phyloP scores from a whole-genome alignment of 1,284 basidiomycete genomes.

The Pholiota adiposa region DNA sequence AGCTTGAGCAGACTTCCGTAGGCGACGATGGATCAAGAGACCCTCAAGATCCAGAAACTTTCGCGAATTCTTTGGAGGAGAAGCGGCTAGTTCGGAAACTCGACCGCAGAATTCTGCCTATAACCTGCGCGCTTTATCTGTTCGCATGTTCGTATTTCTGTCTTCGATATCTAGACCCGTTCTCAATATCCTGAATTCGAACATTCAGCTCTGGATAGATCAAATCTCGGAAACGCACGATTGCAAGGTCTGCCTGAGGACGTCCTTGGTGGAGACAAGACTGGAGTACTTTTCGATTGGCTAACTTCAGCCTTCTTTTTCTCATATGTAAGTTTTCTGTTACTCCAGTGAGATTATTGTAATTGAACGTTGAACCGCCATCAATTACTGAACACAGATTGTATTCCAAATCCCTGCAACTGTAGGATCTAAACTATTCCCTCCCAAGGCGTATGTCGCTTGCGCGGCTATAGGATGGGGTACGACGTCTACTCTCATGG shows the following conservation, averaged over 20 bases:
- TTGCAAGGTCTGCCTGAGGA: constrained; percentile 71
- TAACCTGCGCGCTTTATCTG: constrained; percentile 72
- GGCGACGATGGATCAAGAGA: constrained; percentile 3
- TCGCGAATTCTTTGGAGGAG: constrained; percentile 46
- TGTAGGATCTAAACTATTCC: constrained; percentile 66
- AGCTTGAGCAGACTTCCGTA: constrained; percentile 22
- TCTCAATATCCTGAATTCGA: constrained; percentile 10
- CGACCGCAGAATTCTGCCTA: constrained; percentile 69
- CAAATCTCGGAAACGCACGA: constrained; percentile 78
- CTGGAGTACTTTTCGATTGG: constrained; percentile 73
- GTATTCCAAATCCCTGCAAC: constrained; percentile 73
- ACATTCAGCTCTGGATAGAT: constrained; percentile 66
- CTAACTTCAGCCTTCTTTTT: constrained; percentile 77
- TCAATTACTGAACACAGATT: constrained; percentile 48
- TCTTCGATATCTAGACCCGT: neutral
- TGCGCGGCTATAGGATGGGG: constrained; percentile 73
- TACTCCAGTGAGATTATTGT: too few species aligned
- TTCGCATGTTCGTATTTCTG: constrained; percentile 63
- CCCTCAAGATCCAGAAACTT: constrained; percentile 3
- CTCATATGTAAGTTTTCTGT: constrained; percentile 60
- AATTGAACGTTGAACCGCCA: neutral
- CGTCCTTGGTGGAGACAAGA: constrained; percentile 66
- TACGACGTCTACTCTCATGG: constrained; percentile 70
- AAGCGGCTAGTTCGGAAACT: constrained; percentile 64
- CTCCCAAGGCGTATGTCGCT: constrained; percentile 69